Base-by-base conservation (phyloP, 2,329 filamentous ascomycete species). In the Sclerotinia glacialis region DNA sequence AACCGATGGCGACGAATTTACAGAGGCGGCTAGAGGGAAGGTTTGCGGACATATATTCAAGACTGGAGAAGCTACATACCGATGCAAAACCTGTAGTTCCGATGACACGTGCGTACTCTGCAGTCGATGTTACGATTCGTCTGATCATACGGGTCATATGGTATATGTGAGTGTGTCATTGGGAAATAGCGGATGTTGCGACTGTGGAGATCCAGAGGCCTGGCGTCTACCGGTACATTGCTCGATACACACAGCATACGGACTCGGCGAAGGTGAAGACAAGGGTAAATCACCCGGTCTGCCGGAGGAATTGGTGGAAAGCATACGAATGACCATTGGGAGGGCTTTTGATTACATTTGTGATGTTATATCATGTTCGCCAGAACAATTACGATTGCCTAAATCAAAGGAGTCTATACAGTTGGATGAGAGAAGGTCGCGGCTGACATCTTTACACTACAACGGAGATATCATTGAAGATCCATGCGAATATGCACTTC, bases 41-140 rank as follows among this genome's bases (percentile, higher is more conserved):
- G 89, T 93, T 56, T 99, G 95, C 77, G 96, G 95, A 5, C 96
- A 99, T 80, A 98, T 99, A 69, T 97, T 99, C 83, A 94, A 94
- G 79, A 85, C 86, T 18, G 95, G 94, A 61, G 95, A 99, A 81
- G 93, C 93, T 66, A 94, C 92, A 67, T 99, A 98, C 78, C 86
- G 90, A 73, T 99, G 95, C 83, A 90, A 93, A 73, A 98, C 94
- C 12, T 99, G 95, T 78, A 92, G 92, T 58, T 88, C 90, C 54
- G 96, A 99, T 78, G 94, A 97, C 71, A 98, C 95, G 0, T 98
- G 94, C 78, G 94, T 95, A 60, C 84, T 99, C 21, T 99, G 95
- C 80, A 92, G 91, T 74, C 89, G 89, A 71, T 99, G 95, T 79
- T 99, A 97, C 77, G 92, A 98, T 75, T 88, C 93, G 34, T 98